These are phyloP conservation scores for Chromosphaera perkinsii DNA, from an alignment of 208 protist genomes.

Conservation along the genomic window DNA sequence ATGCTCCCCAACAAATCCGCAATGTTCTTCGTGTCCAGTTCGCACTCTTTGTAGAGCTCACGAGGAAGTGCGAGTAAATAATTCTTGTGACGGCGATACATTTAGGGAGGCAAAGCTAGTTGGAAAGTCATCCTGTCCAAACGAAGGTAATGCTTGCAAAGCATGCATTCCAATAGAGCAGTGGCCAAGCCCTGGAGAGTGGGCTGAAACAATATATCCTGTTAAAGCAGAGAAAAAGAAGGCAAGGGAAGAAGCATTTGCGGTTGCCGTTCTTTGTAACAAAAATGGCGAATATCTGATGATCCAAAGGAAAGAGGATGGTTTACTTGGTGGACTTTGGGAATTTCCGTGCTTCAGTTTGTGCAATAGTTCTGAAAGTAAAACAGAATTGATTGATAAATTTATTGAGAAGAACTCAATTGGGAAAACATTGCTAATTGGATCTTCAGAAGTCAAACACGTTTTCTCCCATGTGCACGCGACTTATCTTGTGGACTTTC, in stretches of 20 bases:
- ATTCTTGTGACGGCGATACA: neutral
- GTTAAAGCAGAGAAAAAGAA: slow-evolving; percentile 6
- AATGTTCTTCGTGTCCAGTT: slow-evolving; percentile 43
- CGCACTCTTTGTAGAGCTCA: slow-evolving; percentile 15
- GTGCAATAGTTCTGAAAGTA: neutral
- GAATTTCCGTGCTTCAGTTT: slow-evolving; percentile 11
- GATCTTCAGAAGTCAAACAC: neutral
- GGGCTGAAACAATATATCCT: neutral
- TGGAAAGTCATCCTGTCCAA: neutral
- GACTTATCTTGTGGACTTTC: slow-evolving; percentile 11
- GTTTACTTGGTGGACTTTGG: slow-evolving; percentile 21
- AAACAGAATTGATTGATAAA: neutral
- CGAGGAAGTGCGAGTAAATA: slow-evolving; percentile 1
- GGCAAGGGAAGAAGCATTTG: slow-evolving; percentile 5
- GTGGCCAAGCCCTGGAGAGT: too few relatives aligned
- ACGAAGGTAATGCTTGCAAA: neutral
- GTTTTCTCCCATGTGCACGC: slow-evolving; percentile 15
- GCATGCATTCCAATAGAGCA: neutral
- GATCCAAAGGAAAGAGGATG: neutral
- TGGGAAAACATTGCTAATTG: neutral
- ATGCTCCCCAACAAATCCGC: slow-evolving; percentile 46
- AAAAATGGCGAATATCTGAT: neutral
- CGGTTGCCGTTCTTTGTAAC: neutral
- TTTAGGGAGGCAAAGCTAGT: neutral
- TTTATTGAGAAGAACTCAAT: neutral